phyloP scores from a whole-genome alignment of 768 basidiomycete species.

The Daedaleopsis nitida region DNA sequence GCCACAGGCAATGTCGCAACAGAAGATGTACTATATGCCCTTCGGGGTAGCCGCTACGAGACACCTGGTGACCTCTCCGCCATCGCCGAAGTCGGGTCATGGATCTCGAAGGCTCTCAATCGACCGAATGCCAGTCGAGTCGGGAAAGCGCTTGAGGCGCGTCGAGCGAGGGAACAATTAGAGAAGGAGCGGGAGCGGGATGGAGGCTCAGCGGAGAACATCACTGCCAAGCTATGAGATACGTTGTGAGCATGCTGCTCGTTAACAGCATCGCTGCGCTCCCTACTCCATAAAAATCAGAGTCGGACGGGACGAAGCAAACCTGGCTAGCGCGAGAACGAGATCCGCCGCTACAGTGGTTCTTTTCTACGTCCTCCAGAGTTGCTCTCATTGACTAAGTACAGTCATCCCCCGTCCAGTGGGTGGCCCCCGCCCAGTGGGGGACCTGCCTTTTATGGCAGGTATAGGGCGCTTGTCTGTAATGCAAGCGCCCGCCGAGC shows the following conservation, averaged over 20 bases:
- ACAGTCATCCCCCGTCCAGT: too few species aligned
- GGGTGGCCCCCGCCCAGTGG: too few species aligned
- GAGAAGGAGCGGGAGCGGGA: slow-evolving; percentile 27
- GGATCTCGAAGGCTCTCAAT: slow-evolving; percentile 73
- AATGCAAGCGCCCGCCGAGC: too few species aligned
- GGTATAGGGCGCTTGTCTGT: too few species aligned
- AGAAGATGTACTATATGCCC: slow-evolving; percentile 86
- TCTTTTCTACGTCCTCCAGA: too few species aligned
- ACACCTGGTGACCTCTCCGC: slow-evolving; percentile 65
- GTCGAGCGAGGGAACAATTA: slow-evolving; percentile 38
- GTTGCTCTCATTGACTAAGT: too few species aligned
- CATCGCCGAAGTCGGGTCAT: slow-evolving; percentile 76
- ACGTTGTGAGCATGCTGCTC: background rate
- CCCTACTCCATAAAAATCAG: too few species aligned
- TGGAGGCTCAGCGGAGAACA: slow-evolving; percentile 19
- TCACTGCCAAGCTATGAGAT: slow-evolving; percentile 20
- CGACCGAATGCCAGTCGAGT: slow-evolving; percentile 75
- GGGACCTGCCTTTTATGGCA: too few species aligned
- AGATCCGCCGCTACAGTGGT: too few species aligned
- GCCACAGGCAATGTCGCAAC: slow-evolving; percentile 96
- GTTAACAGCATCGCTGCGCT: background rate
- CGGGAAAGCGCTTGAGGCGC: slow-evolving; percentile 68
- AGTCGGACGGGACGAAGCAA: too few species aligned
- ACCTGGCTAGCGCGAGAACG: too few species aligned
- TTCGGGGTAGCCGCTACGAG: slow-evolving; percentile 63